Evolutionary conservation across 345 rosid species (phyloP).

Genomic region (Salix exigua): DNA sequence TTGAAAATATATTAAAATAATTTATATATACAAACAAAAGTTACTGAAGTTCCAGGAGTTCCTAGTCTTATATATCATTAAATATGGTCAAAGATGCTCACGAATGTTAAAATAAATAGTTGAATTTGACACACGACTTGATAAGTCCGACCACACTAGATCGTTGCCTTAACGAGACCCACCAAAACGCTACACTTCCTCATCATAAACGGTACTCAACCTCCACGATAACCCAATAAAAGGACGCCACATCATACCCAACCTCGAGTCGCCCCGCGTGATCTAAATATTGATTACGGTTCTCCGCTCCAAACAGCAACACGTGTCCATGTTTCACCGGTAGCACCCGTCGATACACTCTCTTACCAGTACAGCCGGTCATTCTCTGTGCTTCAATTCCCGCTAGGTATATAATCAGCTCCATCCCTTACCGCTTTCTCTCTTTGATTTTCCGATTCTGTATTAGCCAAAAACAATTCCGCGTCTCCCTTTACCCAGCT

Average conservation of each 20-base stretch:
- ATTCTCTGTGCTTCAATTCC: conserved; percentile 33
- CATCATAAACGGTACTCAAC: conserved; percentile 4
- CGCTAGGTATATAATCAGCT: conserved; percentile 46
- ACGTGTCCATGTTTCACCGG: conserved; percentile 19
- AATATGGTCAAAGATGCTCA: too few species aligned
- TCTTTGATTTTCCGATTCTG: conserved; percentile 11
- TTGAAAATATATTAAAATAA: too few species aligned
- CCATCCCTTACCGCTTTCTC: conserved; percentile 11
- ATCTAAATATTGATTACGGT: conserved; percentile 29
- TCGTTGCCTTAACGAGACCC: not conserved
- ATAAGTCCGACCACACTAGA: not conserved
- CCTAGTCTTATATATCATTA: too few species aligned
- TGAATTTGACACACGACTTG: too few species aligned
- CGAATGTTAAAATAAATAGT: too few species aligned
- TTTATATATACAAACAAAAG: too few species aligned
- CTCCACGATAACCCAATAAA: not conserved
- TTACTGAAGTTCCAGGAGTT: too few species aligned
- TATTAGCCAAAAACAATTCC: conserved; percentile 15
- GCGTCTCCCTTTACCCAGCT: conserved; percentile 36
- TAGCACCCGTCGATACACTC: conserved; percentile 16
- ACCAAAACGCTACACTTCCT: not conserved
- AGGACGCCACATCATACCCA: conserved; percentile 16
- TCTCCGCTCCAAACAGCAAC: conserved; percentile 1
- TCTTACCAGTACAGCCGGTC: conserved; percentile 38
- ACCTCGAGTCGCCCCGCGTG: conserved; percentile 30